Evolutionary conservation across 2,329 filamentous ascomycete genomes (phyloP), one percentile per base, ranked within the genome.

Genomic region (Beauveria sp.): DNA sequence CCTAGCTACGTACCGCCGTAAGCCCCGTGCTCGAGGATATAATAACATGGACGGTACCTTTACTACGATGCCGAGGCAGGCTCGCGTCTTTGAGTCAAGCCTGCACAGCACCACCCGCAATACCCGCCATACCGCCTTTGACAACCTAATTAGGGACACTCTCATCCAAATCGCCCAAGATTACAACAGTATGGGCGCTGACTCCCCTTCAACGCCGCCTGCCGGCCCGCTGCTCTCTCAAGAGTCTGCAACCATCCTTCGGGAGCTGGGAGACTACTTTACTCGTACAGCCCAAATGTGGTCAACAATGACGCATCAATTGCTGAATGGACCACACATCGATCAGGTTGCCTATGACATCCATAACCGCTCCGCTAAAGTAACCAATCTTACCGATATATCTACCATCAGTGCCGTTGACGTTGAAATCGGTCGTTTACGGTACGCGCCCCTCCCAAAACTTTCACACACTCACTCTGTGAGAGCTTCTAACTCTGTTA

Each of bases 191-290:
- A 63, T 63, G 61, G 34, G 43, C 37, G 24, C 52, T 20, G 26
- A 40, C 10, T 60, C 62, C n/a, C 61, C 60, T 44, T 46, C 63
- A 18, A 44, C 56, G 54, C 59, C 55, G n/a, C 64, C 62, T 48
- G 62, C 59, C 48, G 28, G 61, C 56, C n/a, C 55, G 43, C 26
- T 48, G 20, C 37, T 55, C 55, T 24, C 60, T 18, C 50, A 52
- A 14, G 63, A 66, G 48, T 63, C 67, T 16, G 66, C 67, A 16
- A 71, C 70, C 46, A 61, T 75, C 55, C 67, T 74, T 47, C 65
- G 64, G 37, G 71, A 74, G 40, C 68, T 74, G 61, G 73, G 73
- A 37, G 72, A 75, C 26, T 75, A 75, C 61, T 63, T 75, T 26
- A 66, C 67, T 34, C 70, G 69, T 28, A 72, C 70, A n/a, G 71